Percentiles rank a stretch among this genome's conserved stretches.
These are phyloP conservation scores for Auricularia cornea DNA, from an alignment of 768 basidiomycete genomes.

Conservation along the genomic window DNA sequence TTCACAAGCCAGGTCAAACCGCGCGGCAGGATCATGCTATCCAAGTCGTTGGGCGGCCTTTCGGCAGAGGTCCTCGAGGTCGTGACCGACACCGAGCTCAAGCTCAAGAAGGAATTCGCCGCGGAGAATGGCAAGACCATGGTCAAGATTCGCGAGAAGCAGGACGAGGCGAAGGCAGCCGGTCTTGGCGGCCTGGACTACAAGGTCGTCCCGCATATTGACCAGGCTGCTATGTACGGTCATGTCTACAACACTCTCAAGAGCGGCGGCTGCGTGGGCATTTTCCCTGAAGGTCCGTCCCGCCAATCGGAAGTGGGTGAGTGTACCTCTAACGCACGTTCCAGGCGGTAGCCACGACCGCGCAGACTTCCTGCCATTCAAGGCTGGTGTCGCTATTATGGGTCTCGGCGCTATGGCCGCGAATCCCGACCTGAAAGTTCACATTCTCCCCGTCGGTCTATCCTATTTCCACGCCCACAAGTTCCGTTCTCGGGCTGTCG, in stretches of 20 bases:
- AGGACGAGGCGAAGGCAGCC: conserved; percentile 47
- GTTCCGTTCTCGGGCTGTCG: conserved; percentile 93
- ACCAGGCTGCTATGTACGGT: conserved; percentile 92
- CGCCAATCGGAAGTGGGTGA: neutral
- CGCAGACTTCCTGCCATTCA: conserved; percentile 89
- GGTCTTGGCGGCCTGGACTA: conserved; percentile 61
- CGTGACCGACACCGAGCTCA: conserved; percentile 77
- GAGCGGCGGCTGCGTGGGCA: conserved; percentile 86
- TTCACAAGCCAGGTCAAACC: conserved; percentile 69
- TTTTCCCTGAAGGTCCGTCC: conserved; percentile 89
- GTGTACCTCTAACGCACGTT: neutral
- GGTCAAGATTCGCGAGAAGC: conserved; percentile 54
- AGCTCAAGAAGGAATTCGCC: conserved; percentile 79
- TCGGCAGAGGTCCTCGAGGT: conserved; percentile 83
- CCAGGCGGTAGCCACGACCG: conserved; percentile 96
- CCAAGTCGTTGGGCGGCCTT: conserved; percentile 67
- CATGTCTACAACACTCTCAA: conserved; percentile 83
- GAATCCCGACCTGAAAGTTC: conserved; percentile 75
- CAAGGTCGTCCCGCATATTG: conserved; percentile 79
- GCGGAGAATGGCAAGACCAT: conserved; percentile 74
- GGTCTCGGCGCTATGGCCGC: conserved; percentile 96
- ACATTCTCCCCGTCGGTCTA: conserved; percentile 67
- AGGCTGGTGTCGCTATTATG: conserved; percentile 97
- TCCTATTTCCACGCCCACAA: conserved; percentile 68
- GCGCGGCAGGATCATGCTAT: conserved; percentile 79